These are phyloP conservation scores for Saururus chinensis DNA, from an alignment of 164 flowering plant genomes.

Conservation along the genomic window DNA sequence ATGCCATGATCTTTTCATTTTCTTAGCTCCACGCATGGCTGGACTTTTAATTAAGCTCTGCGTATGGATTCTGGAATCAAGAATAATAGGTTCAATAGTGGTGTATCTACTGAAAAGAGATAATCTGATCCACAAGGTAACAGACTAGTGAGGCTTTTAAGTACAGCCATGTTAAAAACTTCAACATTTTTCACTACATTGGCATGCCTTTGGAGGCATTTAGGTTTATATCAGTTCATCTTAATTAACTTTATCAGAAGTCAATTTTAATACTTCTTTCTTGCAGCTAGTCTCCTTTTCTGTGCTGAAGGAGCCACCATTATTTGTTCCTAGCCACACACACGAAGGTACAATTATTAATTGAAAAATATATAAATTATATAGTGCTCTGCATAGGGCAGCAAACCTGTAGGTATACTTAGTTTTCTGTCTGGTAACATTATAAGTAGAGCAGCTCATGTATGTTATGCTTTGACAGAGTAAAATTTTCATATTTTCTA, in stretches of 20 bases:
- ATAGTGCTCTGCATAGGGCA: too few species aligned
- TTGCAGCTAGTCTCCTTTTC: conserved; percentile 50
- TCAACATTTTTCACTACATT: background rate
- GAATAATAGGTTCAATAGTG: conserved; percentile 39
- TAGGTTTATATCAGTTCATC: background rate
- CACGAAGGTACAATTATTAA: conserved; percentile 35
- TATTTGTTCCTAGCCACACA: conserved; percentile 53
- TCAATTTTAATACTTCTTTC: background rate
- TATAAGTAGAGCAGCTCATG: background rate
- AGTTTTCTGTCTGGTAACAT: too few species aligned
- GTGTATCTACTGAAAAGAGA: conserved; percentile 47
- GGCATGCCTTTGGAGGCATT: background rate
- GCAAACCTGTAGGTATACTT: too few species aligned
- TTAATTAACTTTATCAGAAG: too few species aligned
- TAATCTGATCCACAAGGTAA: conserved; percentile 79
- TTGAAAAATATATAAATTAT: background rate
- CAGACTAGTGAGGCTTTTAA: background rate
- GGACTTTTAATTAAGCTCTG: conserved; percentile 62
- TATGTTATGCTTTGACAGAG: background rate
- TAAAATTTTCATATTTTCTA: background rate
- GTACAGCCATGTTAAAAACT: too few species aligned
- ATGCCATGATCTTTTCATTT: background rate
- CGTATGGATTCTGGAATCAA: conserved; percentile 63
- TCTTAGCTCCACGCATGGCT: conserved; percentile 78
- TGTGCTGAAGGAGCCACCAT: conserved; percentile 59